Evolutionary conservation across 441 rosid genomes (phyloP).

Genomic region (Arabidopsis lyrata): DNA sequence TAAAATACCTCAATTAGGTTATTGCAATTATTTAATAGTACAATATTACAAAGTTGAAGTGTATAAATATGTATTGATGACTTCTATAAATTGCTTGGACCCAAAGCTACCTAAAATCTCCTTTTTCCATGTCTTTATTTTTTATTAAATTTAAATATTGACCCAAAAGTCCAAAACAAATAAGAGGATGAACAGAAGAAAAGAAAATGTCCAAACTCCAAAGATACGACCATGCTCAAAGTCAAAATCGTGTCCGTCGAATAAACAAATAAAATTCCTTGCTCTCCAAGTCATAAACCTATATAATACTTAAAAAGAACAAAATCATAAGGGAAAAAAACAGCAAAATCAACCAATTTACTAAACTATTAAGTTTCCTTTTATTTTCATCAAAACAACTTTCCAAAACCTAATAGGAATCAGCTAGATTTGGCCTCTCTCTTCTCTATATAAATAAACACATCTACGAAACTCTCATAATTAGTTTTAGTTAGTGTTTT

Average conservation of each 20-base stretch:
- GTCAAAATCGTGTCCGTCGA: neutral
- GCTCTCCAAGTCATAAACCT: slow-evolving; percentile 24
- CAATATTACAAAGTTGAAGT: too few relatives aligned
- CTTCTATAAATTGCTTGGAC: neutral
- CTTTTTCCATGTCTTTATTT: neutral
- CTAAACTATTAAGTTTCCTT: neutral
- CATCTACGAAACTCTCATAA: neutral
- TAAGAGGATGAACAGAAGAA: neutral
- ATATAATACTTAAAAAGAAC: neutral
- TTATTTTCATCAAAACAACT: neutral
- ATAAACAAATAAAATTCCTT: neutral
- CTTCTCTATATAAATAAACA: neutral
- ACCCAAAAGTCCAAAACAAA: neutral
- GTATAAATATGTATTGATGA: neutral
- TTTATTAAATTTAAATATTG: neutral
- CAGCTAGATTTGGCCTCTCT: slow-evolving; percentile 1
- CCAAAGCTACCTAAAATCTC: neutral
- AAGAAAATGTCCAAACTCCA: neutral
- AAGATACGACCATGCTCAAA: neutral
- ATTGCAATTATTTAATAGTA: too few relatives aligned
- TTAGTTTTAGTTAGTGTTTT: slow-evolving; percentile 4
- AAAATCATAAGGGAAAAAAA: neutral
- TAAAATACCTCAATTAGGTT: too few relatives aligned
- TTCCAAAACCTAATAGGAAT: slow-evolving; percentile 20
- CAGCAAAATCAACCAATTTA: neutral